Conservation (phyloP, 495 filamentous ascomycete species). For the Stereocaulon alpinum region DNA sequence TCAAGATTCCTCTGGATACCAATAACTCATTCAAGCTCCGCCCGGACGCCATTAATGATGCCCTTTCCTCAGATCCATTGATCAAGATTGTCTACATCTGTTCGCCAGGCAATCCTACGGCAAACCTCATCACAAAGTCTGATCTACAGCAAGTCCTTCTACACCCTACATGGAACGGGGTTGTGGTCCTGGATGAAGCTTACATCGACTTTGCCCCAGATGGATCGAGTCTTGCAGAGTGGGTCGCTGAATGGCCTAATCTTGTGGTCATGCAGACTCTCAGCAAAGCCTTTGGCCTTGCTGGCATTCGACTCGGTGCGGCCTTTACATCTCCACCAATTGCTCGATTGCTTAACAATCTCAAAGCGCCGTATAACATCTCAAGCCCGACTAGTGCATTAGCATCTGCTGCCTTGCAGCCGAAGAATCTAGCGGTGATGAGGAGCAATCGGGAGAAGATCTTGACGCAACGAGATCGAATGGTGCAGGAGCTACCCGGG, state of each 20-base stretch:
- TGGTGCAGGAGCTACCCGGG: constrained; percentile 61
- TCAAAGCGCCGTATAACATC: constrained; percentile 96
- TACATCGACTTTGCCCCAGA: constrained; percentile 90
- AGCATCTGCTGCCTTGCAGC: constrained; percentile 58
- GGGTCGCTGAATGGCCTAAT: constrained; percentile 90
- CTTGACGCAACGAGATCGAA: constrained; percentile 61
- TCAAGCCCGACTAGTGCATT: constrained; percentile 76
- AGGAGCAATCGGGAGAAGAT: constrained; percentile 52
- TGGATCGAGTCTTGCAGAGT: constrained; percentile 76
- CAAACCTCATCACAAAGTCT: constrained; percentile 60
- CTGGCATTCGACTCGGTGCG: constrained; percentile 72
- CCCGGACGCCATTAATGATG: constrained; percentile 52
- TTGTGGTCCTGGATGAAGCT: constrained; percentile 89
- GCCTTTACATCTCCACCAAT: constrained; percentile 62
- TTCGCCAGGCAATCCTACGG: constrained; percentile 91
- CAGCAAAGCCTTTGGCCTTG: constrained; percentile 90
- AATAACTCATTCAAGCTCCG: constrained; percentile 57
- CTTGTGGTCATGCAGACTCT: constrained; percentile 96
- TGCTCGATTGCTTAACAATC: constrained; percentile 65
- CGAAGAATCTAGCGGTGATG: constrained; percentile 62
- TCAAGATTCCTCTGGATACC: constrained; percentile 68
- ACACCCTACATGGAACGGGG: constrained; percentile 90
- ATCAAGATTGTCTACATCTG: constrained; percentile 90
- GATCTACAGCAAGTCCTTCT: constrained; percentile 64
- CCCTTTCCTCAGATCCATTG: constrained; percentile 48